phyloP scores from a whole-genome alignment of 2,329 filamentous ascomycete genomes.

The Ophioceras dolichostomum region DNA sequence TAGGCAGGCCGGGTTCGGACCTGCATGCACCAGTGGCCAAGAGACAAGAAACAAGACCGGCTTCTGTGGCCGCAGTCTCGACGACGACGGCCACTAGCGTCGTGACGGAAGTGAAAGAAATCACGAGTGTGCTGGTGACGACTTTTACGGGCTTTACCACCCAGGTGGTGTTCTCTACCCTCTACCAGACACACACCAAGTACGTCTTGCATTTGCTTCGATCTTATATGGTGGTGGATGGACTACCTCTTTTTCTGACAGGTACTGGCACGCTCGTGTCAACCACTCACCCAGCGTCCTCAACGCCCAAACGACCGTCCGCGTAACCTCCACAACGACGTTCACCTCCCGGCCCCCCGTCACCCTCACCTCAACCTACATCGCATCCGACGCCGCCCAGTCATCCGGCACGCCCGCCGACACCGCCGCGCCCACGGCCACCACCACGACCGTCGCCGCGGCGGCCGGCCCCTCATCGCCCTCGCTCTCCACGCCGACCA shows the following conservation, averaged over 20 bases:
- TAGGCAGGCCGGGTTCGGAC: neutral
- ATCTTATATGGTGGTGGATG: too few relatives aligned
- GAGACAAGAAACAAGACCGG: neutral
- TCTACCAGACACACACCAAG: constrained; percentile 7
- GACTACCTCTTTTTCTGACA: neutral
- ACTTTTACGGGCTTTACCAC: constrained; percentile 1
- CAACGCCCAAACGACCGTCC: constrained; percentile 8
- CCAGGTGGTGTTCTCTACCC: neutral
- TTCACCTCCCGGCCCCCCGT: constrained; percentile 5
- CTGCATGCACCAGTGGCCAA: neutral
- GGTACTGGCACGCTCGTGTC: neutral
- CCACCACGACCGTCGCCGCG: too few relatives aligned
- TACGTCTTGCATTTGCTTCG: constrained; percentile 2
- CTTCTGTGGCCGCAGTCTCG: neutral
- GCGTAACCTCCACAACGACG: constrained; percentile 9
- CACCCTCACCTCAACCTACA: constrained; percentile 8
- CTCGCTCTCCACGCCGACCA: constrained; percentile 6
- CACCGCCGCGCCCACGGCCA: neutral
- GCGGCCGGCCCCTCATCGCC: constrained; percentile 1
- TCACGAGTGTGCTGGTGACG: constrained; percentile 1
- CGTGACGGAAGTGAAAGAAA: neutral
- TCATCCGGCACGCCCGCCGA: neutral
- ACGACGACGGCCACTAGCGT: neutral
- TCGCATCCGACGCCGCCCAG: constrained; percentile 2
- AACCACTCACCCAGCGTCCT: constrained; percentile 3